Evolutionary conservation across 2,329 filamentous ascomycete genomes (phyloP).

Genomic region (Diaporthe vaccinii): DNA sequence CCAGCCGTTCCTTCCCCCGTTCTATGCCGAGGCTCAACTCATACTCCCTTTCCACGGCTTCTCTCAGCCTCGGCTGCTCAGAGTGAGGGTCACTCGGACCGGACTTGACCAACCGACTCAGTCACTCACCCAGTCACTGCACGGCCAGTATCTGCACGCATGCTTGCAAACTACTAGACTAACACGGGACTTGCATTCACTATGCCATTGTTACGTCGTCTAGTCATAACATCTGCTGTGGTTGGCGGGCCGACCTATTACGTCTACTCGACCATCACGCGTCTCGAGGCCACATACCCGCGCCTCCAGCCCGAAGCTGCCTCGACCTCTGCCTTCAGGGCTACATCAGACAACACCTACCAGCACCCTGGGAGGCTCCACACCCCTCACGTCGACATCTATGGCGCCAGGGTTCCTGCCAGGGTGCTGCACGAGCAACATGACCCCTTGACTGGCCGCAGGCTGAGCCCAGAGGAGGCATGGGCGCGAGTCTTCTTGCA

Average conservation of each 20-base stretch:
- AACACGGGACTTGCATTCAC: not conserved
- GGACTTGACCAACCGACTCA: not conserved
- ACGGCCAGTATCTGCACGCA: not conserved
- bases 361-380: not conserved
- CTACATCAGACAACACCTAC: constrained; percentile 6
- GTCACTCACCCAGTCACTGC: not conserved
- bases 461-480: constrained; percentile 28
- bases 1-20: not conserved
- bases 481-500: constrained; percentile 31
- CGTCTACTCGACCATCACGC: constrained; percentile 7
- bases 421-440: not conserved
- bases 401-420: constrained; percentile 20
- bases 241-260: constrained; percentile 32
- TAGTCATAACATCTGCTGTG: constrained; percentile 16
- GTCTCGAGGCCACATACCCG: constrained; percentile 29
- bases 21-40: constrained; percentile 14
- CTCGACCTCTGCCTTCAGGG: constrained; percentile 7
- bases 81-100: not conserved
- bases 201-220: constrained; percentile 25
- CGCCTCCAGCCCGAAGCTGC: constrained; percentile 31
- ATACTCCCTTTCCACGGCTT: constrained; percentile 11
- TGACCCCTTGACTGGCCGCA: constrained; percentile 1
- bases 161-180: not conserved
- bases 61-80: constrained; percentile 23
- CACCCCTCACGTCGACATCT: constrained; percentile 32